Evolutionary conservation across 2,329 filamentous ascomycete species (phyloP), one percentile per base, ranked within the genome.

Genomic region (Graphilbum ipis-grandicollis): DNA sequence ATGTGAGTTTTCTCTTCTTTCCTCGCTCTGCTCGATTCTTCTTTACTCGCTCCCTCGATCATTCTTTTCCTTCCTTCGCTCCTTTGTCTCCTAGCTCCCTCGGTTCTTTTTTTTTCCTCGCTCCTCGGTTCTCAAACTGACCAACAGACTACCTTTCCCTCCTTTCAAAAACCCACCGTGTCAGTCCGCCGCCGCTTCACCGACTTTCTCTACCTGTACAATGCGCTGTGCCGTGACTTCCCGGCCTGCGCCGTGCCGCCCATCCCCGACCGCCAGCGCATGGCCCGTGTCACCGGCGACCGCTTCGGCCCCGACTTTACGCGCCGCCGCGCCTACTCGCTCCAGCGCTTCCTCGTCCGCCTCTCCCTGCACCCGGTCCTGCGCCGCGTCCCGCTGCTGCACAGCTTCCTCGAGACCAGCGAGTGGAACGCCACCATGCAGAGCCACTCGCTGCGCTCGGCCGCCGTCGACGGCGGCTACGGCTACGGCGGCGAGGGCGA

Each of bases 401-500:
- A 90, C 48, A 78, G 76, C 41, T 98, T 98, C 54, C 73, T 98
- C 44, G 90, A 98, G 58, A 86, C 79, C 41, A 72, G 70, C 19
- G 90, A 98, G 56, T 98, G 90, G 90, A 96, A 98, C 55, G 80
- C 85, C 25, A 88, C 84, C 33, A 94, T 98, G 86, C 77, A 76
- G 49, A 73, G 74, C 46, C 74, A 85, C 34, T 71, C 78, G 10
- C 67, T 71, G 36, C 70, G 88, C 33, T 70, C 66, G 18, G 29
- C 43, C 36, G 31, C 61, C 32, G 47, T 57, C 21, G 58, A 58
- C n/a, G n/a, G n/a, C n/a, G n/a, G n/a, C 4, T 18, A 13, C n/a
- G 31, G 28, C 41, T 14, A 35, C 43, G 6, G 34, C 40, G 19
- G 39, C 39, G 19, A 35, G 21, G 14, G 12, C 53, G 48, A 69